Percentiles rank a stretch among this genome's conserved stretches.
phyloP scores from a whole-genome alignment of 164 flowering plant genomes.

The Umbellularia californica region DNA sequence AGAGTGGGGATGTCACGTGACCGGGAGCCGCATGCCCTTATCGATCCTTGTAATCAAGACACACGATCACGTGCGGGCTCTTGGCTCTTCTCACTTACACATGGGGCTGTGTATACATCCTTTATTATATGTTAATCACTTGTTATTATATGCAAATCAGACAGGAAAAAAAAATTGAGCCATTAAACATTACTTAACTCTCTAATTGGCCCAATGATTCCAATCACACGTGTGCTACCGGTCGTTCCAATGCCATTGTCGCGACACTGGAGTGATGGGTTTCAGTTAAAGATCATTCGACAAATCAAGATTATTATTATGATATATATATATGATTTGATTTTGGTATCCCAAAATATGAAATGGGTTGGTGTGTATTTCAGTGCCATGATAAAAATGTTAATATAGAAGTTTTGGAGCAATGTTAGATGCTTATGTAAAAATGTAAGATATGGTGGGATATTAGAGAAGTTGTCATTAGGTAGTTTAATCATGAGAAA shows the following conservation, averaged over 20 bases:
- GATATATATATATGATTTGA: not conserved
- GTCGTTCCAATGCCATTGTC: not conserved
- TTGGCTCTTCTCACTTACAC: not conserved
- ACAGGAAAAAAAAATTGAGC: not conserved
- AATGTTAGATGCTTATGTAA: not conserved
- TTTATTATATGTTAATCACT: not conserved
- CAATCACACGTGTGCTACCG: not conserved
- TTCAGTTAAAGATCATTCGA: not conserved
- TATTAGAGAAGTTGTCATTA: not conserved
- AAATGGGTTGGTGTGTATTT: not conserved
- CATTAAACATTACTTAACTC: not conserved
- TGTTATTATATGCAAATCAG: not conserved
- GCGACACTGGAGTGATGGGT: not conserved
- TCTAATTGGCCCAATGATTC: not conserved
- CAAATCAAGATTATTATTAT: not conserved
- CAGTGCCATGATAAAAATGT: not conserved
- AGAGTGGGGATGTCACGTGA: not conserved
- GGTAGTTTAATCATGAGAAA: not conserved
- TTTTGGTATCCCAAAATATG: not conserved
- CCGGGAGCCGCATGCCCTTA: constrained; percentile 3
- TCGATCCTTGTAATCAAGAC: not conserved
- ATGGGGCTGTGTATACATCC: not conserved
- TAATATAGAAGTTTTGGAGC: not conserved
- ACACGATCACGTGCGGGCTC: not conserved
- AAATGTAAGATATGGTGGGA: not conserved